These are phyloP conservation scores for Solanum piurae DNA, from an alignment of 257 asterid species.

Conservation along the genomic window DNA sequence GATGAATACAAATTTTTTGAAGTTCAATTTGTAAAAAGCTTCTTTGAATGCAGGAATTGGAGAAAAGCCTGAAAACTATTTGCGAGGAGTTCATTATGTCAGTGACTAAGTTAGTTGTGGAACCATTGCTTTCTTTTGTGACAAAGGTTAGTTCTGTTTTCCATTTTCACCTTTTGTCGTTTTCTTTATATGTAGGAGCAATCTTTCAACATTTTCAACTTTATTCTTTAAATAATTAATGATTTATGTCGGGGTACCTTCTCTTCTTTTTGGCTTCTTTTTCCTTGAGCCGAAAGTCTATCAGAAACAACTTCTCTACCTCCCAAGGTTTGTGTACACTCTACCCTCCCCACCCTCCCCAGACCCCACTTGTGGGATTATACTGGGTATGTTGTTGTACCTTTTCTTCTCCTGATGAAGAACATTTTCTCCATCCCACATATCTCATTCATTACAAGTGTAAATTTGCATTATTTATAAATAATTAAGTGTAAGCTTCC, in stretches of 20 bases:
- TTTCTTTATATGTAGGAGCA: neutral
- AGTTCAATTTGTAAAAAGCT: constrained; percentile 1
- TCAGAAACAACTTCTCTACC: neutral
- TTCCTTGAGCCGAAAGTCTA: neutral
- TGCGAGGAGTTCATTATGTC: constrained; percentile 98
- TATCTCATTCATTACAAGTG: neutral
- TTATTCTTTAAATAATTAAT: neutral
- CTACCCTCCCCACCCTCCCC: neutral
- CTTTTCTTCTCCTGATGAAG: neutral
- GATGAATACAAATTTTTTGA: neutral
- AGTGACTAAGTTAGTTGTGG: constrained; percentile 92
- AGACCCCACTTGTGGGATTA: neutral
- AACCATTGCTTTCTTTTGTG: constrained; percentile 88
- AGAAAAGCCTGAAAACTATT: constrained; percentile 88
- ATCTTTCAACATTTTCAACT: neutral
- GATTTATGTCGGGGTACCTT: neutral
- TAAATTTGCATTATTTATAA: neutral
- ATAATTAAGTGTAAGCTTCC: neutral
- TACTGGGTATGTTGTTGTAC: neutral
- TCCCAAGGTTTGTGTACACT: neutral
- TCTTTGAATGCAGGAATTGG: constrained; percentile 67
- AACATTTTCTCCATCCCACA: neutral
- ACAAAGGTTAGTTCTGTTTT: constrained; percentile 57
- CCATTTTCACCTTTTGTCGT: neutral
- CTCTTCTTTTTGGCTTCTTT: neutral